Base-by-base conservation (phyloP, 176 grass and related monocot genomes). In the Cenchrus fungigraminus region DNA sequence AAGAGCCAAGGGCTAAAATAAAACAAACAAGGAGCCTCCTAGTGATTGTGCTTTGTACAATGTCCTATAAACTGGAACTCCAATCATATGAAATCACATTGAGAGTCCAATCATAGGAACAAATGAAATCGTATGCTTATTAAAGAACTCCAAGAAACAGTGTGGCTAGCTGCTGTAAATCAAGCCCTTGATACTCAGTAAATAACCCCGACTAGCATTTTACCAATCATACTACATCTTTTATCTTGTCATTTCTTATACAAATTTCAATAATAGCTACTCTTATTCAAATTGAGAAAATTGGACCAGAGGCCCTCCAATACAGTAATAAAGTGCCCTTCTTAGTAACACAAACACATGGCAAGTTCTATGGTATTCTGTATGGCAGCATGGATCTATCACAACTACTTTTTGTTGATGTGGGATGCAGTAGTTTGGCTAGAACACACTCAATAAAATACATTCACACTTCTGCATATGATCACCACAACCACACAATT, bases 251-350 rank as follows among this genome's bases (percentile, higher is more conserved):
- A 67, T 53, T 66, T 47, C 28, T 53, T 31, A 34, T 32, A 52
- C 1, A 79, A 12, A 65, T 20, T 79, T 79, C 28, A 53, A n/a
- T 80, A 66, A 11, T 80, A 79, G 62, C 78, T 66, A 79, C 15
- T 51, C 20, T 14, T 6, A 32, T 12, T 28, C 9, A 65, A 49
- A 32, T 17, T 79, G 42, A 82, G 37, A 79, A 22, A 81, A 70
- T 44, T 47, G 10, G 29, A 12, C 68, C 22, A 60, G 65, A 29
- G 20, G 2, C 69, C 16, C 68, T 62, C 22, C 28, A 11, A 63
- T 46, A 14, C 43, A 37, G 6, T 42, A 81, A 40, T 52, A 52
- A 52, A 64, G 9, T 42, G 32, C 10, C 4, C n/a, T 7, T 66
- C 29, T 43, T 68, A 47, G 59, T 12, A 59, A 50, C 43, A 65